Percentiles rank a stretch among this genome's conserved stretches.
Conservation (phyloP, 768 basidiomycete genomes). For the Macrolepiota dolichaula region DNA sequence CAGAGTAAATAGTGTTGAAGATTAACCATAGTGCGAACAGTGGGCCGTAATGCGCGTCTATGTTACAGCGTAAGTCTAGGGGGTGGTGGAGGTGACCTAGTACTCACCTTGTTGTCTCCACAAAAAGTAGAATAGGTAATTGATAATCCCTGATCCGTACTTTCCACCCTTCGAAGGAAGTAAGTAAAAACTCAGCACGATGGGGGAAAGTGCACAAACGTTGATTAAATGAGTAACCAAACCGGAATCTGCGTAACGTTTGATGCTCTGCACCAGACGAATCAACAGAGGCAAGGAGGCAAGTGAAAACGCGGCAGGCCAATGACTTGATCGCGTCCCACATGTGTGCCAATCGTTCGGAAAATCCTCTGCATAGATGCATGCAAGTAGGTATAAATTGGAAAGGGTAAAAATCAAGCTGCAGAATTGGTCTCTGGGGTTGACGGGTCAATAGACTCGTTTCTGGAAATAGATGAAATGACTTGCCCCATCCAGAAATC, state of each 20-base stretch:
- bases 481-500: conserved; percentile 89
- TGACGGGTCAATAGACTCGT: not conserved
- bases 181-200: not conserved
- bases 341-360: conserved; percentile 45
- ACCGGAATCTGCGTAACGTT: conserved; percentile 80
- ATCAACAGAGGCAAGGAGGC: conserved; percentile 65
- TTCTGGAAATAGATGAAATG: not conserved
- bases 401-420: conserved; percentile 74
- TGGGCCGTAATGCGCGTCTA: conserved; percentile 33
- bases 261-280: conserved; percentile 83
- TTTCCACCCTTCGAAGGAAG: conserved; percentile 67
- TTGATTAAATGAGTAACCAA: conserved; percentile 82
- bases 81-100: conserved; percentile 13
- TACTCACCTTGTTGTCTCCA: conserved; percentile 69
- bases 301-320: conserved; percentile 62
- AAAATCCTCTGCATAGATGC: conserved; percentile 63
- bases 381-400: conserved; percentile 70
- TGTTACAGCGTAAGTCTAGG: not conserved
- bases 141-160: conserved; percentile 66
- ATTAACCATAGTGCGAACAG: conserved; percentile 71
- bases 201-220: conserved; percentile 33
- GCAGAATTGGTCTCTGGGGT: conserved; percentile 72
- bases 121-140: conserved; percentile 64
- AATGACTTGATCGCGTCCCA: conserved; percentile 40
- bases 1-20: conserved; percentile 55